Conservation (phyloP, 2,329 filamentous ascomycete species). For the Penicillium sp. region DNA sequence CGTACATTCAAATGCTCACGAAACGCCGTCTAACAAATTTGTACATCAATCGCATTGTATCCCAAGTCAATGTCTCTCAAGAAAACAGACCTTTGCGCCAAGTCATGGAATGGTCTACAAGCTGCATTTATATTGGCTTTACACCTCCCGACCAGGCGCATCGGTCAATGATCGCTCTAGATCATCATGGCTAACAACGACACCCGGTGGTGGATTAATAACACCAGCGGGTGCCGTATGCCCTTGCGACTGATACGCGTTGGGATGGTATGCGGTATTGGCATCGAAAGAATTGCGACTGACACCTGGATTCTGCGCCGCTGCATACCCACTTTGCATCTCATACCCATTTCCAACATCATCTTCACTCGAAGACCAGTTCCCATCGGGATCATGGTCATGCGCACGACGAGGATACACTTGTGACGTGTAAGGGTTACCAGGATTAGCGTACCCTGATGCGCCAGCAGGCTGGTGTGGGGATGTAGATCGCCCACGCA, state of each 20-base stretch:
- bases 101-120: background rate
- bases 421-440: slow-evolving; percentile 28
- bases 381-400: slow-evolving; percentile 30
- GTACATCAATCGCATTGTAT: background rate
- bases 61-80: background rate
- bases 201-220: slow-evolving; percentile 11
- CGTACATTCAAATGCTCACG: background rate
- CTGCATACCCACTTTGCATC: slow-evolving; percentile 35
- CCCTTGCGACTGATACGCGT: slow-evolving; percentile 28
- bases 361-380: slow-evolving; percentile 42
- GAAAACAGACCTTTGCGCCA: background rate
- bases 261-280: slow-evolving; percentile 29
- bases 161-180: slow-evolving; percentile 22
- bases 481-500: background rate
- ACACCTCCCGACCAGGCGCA: slow-evolving; percentile 16
- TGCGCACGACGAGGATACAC: slow-evolving; percentile 28
- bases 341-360: slow-evolving; percentile 36
- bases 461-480: slow-evolving; percentile 7
- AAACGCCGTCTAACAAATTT: background rate
- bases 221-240: slow-evolving; percentile 9
- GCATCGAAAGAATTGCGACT: slow-evolving; percentile 24
- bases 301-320: slow-evolving; percentile 24
- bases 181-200: slow-evolving; percentile 8
- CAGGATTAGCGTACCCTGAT: slow-evolving; percentile 18
- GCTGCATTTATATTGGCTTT: background rate